Evolutionary conservation across 441 rosid genomes (phyloP).

Genomic region (California macrophylla): DNA sequence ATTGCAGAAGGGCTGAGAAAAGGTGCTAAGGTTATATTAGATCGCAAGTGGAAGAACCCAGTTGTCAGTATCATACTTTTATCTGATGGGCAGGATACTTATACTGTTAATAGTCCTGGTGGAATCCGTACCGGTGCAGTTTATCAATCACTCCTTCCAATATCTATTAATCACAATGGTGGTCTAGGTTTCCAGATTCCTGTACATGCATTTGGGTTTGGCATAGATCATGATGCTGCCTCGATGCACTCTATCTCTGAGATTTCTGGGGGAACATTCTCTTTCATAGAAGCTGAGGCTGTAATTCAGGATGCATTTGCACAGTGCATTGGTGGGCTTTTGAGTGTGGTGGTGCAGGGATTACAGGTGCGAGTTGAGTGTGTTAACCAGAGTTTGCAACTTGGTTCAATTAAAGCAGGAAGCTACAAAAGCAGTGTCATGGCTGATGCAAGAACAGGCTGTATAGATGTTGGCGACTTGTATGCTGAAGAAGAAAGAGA

Average conservation of each 20-base stretch:
- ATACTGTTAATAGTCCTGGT: slow-evolving; percentile 33
- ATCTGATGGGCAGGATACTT: slow-evolving; percentile 72
- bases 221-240: slow-evolving; percentile 57
- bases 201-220: slow-evolving; percentile 64
- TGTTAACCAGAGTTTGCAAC: slow-evolving; percentile 24
- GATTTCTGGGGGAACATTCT: slow-evolving; percentile 60
- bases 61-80: slow-evolving; percentile 52
- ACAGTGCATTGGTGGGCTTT: slow-evolving; percentile 70
- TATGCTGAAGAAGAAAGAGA: slow-evolving; percentile 73
- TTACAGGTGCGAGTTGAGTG: slow-evolving; percentile 40
- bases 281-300: slow-evolving; percentile 61
- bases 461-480: slow-evolving; percentile 49
- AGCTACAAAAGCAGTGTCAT: slow-evolving; percentile 34
- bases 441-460: slow-evolving; percentile 34
- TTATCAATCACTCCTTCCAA: slow-evolving; percentile 43
- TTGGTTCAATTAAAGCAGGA: slow-evolving; percentile 51
- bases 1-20: slow-evolving; percentile 61
- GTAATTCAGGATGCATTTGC: slow-evolving; percentile 76
- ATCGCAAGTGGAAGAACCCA: slow-evolving; percentile 52
- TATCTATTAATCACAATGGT: slow-evolving; percentile 22
- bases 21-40: slow-evolving; percentile 46
- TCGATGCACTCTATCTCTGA: slow-evolving; percentile 62
- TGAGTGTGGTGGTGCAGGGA: slow-evolving; percentile 64
- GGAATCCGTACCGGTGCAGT: slow-evolving; percentile 17
- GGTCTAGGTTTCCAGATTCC: slow-evolving; percentile 38